Conservation (phyloP, 805 yeast species). For the Ogataea methylovora region DNA sequence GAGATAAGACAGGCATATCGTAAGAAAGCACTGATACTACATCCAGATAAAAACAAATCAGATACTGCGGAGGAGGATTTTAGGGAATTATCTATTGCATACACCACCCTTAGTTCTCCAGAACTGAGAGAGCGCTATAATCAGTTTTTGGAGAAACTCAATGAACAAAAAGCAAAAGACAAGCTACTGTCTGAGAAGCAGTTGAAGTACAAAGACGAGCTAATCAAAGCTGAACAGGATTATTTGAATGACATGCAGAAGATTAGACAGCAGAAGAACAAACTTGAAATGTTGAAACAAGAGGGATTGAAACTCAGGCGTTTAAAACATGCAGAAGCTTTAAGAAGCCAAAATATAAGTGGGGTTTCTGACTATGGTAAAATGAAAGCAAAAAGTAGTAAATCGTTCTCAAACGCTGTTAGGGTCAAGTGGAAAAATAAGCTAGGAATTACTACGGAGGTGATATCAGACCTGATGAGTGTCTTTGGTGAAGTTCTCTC, state of each 20-base stretch:
- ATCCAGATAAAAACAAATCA: slow-evolving; percentile 28
- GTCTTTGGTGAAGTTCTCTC: slow-evolving; percentile 34
- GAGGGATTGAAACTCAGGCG: slow-evolving; percentile 11
- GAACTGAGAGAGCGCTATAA: slow-evolving; percentile 16
- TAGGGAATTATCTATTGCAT: slow-evolving; percentile 20
- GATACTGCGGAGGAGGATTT: slow-evolving; percentile 20
- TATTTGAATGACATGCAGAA: slow-evolving; percentile 10
- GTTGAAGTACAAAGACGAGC: slow-evolving; percentile 17
- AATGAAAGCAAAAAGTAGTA: background rate
- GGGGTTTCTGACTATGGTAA: no score
- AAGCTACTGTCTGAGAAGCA: slow-evolving; percentile 6
- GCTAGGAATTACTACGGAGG: slow-evolving; percentile 25
- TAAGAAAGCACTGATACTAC: slow-evolving; percentile 21
- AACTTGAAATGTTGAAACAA: slow-evolving; percentile 11
- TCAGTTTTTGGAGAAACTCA: slow-evolving; percentile 4
- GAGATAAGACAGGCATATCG: slow-evolving; percentile 23
- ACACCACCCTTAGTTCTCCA: slow-evolving; percentile 13
- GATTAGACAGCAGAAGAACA: slow-evolving; percentile 4
- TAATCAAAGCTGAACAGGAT: slow-evolving; percentile 23
- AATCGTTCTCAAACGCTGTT: slow-evolving; percentile 12
- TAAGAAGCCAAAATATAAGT: no score
- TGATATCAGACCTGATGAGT: slow-evolving; percentile 32
- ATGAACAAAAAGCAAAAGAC: slow-evolving; percentile 1
- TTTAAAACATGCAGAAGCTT: slow-evolving; percentile 5
- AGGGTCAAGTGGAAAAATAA: slow-evolving; percentile 39